A percentile compares a stretch with the other conserved stretches of the same genome.
Conservation (phyloP, 805 yeast species). For the Wickerhamiella siamensis region DNA sequence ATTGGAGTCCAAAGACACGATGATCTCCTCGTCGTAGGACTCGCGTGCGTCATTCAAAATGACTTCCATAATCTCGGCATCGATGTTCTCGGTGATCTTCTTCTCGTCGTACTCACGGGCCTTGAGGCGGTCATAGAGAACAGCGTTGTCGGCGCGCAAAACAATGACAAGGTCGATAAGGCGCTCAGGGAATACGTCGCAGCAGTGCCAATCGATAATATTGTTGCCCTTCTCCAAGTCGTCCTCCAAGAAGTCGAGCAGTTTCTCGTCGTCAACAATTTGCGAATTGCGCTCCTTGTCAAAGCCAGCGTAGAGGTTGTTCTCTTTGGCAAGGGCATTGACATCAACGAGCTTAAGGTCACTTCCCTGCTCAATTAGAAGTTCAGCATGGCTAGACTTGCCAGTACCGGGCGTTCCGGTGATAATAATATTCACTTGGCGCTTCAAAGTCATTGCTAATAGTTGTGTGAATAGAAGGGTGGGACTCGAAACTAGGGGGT, state of each 20-base stretch:
- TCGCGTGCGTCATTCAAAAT: slow-evolving; percentile 77
- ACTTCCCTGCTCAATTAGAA: slow-evolving; percentile 37
- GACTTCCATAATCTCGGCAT: slow-evolving; percentile 94
- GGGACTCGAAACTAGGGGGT: too few relatives aligned
- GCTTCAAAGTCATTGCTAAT: slow-evolving; percentile 14
- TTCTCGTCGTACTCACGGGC: slow-evolving; percentile 65
- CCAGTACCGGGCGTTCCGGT: slow-evolving; percentile 96
- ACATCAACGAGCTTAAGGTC: slow-evolving; percentile 46
- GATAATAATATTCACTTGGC: slow-evolving; percentile 56
- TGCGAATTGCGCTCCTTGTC: slow-evolving; percentile 76
- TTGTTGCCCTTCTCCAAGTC: slow-evolving; percentile 71
- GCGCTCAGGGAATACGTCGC: slow-evolving; percentile 88
- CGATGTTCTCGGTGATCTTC: slow-evolving; percentile 82
- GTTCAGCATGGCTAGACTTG: slow-evolving; percentile 61
- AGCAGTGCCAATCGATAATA: slow-evolving; percentile 95
- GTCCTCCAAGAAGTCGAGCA: slow-evolving; percentile 68
- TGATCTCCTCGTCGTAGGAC: slow-evolving; percentile 62
- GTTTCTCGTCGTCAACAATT: slow-evolving; percentile 84
- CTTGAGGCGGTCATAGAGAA: slow-evolving; percentile 59
- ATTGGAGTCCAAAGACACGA: slow-evolving; percentile 67
- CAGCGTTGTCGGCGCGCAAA: slow-evolving; percentile 58
- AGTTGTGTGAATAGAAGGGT: too few relatives aligned
- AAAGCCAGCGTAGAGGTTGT: slow-evolving; percentile 65
- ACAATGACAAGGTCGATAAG: slow-evolving; percentile 87
- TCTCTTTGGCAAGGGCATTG: slow-evolving; percentile 67